These are phyloP conservation scores for Pleurotus tuoliensis DNA, from an alignment of 768 basidiomycete genomes.

Conservation along the genomic window DNA sequence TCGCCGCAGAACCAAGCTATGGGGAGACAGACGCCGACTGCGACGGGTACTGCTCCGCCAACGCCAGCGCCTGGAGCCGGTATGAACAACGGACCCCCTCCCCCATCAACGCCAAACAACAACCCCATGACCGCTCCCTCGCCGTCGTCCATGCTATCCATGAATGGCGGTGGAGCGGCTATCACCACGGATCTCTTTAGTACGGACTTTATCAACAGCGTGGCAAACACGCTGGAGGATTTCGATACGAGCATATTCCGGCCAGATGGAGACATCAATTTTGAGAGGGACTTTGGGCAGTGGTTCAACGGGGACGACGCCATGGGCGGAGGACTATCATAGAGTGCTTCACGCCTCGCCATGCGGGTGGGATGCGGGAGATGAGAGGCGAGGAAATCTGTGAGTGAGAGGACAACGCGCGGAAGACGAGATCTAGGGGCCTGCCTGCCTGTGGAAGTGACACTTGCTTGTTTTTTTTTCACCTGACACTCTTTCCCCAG, in stretches of 20 bases:
- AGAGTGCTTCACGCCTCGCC: too few species aligned
- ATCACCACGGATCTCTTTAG: slow-evolving; percentile 19
- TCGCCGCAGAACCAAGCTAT: slow-evolving; percentile 40
- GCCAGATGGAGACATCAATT: slow-evolving; percentile 50
- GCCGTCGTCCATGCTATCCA: background rate
- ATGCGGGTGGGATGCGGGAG: too few species aligned
- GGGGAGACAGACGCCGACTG: slow-evolving; percentile 22
- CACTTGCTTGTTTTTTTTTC: too few species aligned
- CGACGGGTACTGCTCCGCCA: slow-evolving; percentile 21
- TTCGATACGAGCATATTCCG: slow-evolving; percentile 39
- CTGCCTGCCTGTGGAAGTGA: too few species aligned
- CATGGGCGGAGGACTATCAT: slow-evolving; percentile 4
- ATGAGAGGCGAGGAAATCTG: too few species aligned
- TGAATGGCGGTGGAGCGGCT: background rate
- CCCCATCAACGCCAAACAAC: slow-evolving; percentile 4
- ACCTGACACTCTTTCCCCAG: too few species aligned
- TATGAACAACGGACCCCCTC: slow-evolving; percentile 2
- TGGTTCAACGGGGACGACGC: slow-evolving; percentile 66
- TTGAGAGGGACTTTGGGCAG: slow-evolving; percentile 72
- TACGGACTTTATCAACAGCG: slow-evolving; percentile 43
- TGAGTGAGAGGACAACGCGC: too few species aligned
- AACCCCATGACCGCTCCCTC: background rate
- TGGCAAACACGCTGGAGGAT: slow-evolving; percentile 36
- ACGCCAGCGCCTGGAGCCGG: slow-evolving; percentile 22
- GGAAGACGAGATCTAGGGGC: too few species aligned